Base-by-base conservation (phyloP, 192 early-diverging fungal genomes). In the Rhizophagus prolifer region DNA sequence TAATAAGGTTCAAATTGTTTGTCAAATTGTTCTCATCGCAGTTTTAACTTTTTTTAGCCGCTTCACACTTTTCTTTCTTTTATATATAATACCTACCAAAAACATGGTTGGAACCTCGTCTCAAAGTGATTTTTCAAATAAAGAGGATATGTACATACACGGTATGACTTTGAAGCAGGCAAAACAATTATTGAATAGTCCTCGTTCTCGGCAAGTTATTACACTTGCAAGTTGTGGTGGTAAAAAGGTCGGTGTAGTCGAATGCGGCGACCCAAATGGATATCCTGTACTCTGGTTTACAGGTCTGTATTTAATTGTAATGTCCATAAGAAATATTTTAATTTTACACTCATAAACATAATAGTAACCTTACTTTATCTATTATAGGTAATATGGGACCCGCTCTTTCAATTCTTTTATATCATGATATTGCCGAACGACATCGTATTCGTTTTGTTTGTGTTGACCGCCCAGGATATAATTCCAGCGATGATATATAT, bases 351-450 rank as follows among this genome's bases (percentile, higher is more conserved):
- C 30, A 58, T 72, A 31, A 47, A 36, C 19, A 61, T 50, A 30
- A 23, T 41, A 26, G 16, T 47, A 25, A 44, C 62, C 28, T 28
- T 1, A 34, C 30, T 30, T 44, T 25, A 16, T 26, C 31, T 30
- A 46, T 41, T 38, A 72, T 44, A 75, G 74, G 74, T 46, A 75
- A 75, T 16, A 75, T 75, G 74, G 74, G 74, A 19, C 62, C 74
- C 28, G 74, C 74, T 10, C 31, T 75, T 23, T 60, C 74, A 34
- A 75, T 66, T 14, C 63, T 75, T 31, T 65, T 75, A 66, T 75
- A 75, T 66, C 54, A 75, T 2, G 63, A 65, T 54, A 25, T 75
- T 9, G 74, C 74, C 13, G 66, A 59, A 47, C 36, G 63, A 62
- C 62, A 75, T 46, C 61, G 36, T 13, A 75, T 75, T 4, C 61